Evolutionary conservation across 306 rosid species (phyloP).

Genomic region (Luffa aegyptiaca): DNA sequence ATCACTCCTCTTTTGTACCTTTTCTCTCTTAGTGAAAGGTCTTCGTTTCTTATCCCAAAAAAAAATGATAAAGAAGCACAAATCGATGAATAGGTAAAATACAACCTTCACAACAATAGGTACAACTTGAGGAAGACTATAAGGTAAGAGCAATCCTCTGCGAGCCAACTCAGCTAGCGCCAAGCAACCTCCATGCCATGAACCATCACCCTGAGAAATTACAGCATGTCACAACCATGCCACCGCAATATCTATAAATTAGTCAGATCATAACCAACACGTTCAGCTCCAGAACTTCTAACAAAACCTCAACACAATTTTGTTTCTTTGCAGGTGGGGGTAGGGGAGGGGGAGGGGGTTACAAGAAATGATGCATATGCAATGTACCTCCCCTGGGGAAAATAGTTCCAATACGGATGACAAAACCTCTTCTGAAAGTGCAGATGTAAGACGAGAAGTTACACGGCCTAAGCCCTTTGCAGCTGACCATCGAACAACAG

Average conservation of each 20-base stretch:
- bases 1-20: background rate
- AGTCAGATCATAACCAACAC: background rate
- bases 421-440: constrained; percentile 81
- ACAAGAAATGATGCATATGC: constrained; percentile 10
- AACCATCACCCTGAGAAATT: constrained; percentile 80
- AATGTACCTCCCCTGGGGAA: constrained; percentile 81
- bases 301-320: background rate
- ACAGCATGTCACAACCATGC: constrained; percentile 1
- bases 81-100: background rate
- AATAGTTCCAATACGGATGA: constrained; percentile 83
- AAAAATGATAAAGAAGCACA: background rate
- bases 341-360: background rate
- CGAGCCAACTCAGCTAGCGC: constrained; percentile 98
- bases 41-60: background rate
- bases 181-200: constrained; percentile 99
- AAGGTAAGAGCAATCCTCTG: constrained; percentile 84
- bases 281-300: background rate
- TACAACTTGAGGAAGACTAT: constrained; percentile 72
- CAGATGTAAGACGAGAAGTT: constrained; percentile 68
- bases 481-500: constrained; percentile 98
- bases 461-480: constrained; percentile 92
- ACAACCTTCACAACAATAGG: constrained; percentile 89
- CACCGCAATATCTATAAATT: background rate
- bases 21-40: background rate
- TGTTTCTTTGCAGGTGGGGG: background rate